Percentiles rank a stretch among this genome's conserved stretches.
phyloP scores from a whole-genome alignment of 1,284 basidiomycete species.

The Apiotrichum veenhuisii region DNA sequence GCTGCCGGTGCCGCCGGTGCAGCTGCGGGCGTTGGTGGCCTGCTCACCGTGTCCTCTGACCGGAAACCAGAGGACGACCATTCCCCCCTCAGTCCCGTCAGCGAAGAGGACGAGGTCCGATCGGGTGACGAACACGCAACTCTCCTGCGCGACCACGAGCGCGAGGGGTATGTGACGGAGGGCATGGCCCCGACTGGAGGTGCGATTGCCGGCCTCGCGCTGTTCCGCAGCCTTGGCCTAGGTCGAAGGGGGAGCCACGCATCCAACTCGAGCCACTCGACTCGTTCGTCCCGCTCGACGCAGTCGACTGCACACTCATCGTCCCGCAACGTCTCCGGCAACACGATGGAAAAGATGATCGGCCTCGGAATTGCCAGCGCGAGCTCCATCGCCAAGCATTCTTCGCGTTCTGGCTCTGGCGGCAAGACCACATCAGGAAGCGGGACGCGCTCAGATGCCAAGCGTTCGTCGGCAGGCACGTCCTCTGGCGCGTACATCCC shows the following conservation, averaged over 20 bases:
- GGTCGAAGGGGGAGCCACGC: conserved; percentile 1
- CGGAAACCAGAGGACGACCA: neutral
- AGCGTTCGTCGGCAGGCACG: conserved; percentile 1
- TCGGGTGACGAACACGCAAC: conserved; percentile 1
- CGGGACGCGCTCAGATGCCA: neutral
- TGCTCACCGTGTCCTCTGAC: neutral
- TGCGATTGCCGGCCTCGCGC: conserved; percentile 6
- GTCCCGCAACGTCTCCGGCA: conserved; percentile 16
- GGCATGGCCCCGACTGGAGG: neutral
- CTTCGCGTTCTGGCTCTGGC: neutral
- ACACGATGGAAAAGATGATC: conserved; percentile 20
- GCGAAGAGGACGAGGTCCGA: neutral
- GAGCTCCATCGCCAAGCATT: neutral
- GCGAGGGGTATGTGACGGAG: neutral
- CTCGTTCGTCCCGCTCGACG: neutral
- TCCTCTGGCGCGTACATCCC: conserved; percentile 7
- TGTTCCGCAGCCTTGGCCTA: conserved; percentile 13
- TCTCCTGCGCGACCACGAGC: neutral
- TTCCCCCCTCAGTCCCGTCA: neutral
- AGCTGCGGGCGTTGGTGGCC: neutral
- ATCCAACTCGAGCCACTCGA: too few relatives aligned
- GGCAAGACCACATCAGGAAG: neutral
- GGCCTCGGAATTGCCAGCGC: neutral
- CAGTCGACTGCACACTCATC: neutral
- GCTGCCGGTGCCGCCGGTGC: neutral